Evolutionary conservation across 345 rosid species (phyloP).

Genomic region (Pistacia vera): DNA sequence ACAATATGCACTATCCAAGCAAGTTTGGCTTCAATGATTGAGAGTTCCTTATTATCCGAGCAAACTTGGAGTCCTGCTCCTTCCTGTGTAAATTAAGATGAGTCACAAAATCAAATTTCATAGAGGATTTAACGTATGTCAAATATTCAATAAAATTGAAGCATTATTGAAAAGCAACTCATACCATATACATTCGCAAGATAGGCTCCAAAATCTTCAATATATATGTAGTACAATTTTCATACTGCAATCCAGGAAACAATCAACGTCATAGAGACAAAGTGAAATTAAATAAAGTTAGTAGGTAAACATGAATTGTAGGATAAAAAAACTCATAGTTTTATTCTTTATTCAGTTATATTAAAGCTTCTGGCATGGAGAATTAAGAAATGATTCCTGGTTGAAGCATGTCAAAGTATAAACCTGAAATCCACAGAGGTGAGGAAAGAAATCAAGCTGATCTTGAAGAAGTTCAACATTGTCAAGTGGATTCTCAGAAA

Average conservation of each 20-base stretch:
- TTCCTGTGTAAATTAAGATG: slow-evolving; percentile 32
- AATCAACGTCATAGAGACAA: not conserved
- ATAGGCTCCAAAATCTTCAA: slow-evolving; percentile 51
- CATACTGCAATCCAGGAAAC: slow-evolving; percentile 36
- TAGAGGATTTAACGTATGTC: not conserved
- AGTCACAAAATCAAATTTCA: slow-evolving; percentile 1
- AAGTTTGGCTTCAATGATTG: slow-evolving; percentile 53
- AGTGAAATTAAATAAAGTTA: not conserved
- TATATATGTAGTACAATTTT: slow-evolving; percentile 48
- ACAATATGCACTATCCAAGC: slow-evolving; percentile 60
- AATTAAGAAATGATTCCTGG: not conserved
- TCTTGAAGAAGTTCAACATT: slow-evolving; percentile 64
- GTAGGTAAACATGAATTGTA: too few species aligned
- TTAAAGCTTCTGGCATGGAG: too few species aligned
- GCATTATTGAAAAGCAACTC: not conserved
- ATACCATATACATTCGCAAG: slow-evolving; percentile 5
- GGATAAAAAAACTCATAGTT: too few species aligned
- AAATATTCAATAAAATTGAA: not conserved
- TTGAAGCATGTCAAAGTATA: not conserved
- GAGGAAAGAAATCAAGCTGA: slow-evolving; percentile 63
- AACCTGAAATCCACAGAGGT: slow-evolving; percentile 64
- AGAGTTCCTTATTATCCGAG: slow-evolving; percentile 38
- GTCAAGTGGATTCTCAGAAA: slow-evolving; percentile 51
- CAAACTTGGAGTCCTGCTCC: slow-evolving; percentile 32
- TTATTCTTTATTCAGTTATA: too few species aligned